phyloP scores from a whole-genome alignment of 139 green algal species.

The Mesotaenium endlicherianum region DNA sequence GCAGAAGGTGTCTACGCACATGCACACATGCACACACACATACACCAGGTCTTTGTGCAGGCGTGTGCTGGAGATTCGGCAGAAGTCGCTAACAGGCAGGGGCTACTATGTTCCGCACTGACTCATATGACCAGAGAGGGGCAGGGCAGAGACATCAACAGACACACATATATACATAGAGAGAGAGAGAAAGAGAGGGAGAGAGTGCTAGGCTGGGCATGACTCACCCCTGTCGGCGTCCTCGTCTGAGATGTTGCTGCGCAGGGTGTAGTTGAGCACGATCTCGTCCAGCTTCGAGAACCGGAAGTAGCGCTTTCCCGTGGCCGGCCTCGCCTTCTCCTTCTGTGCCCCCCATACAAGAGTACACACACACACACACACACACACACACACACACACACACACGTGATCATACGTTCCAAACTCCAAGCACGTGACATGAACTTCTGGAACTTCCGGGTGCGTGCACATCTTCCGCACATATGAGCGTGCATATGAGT shows the following conservation, averaged over 20 bases:
- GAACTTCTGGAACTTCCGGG: no score
- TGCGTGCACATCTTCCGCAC: no score
- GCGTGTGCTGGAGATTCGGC: no score
- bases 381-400: background rate
- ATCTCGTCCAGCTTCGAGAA: constrained; percentile 43
- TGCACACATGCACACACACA: no score
- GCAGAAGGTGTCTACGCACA: no score
- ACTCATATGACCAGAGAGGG: background rate
- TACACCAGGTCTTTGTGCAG: no score
- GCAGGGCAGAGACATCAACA: background rate
- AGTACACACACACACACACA: background rate
- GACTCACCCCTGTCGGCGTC: constrained; percentile 13
- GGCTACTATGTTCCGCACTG: no score
- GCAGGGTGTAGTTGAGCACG: constrained; percentile 43
- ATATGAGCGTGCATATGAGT: no score
- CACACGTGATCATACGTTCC: no score
- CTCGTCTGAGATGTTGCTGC: constrained; percentile 16
- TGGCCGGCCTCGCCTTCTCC: constrained; percentile 31
- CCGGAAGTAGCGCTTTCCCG: constrained; percentile 49
- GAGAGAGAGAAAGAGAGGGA: background rate
- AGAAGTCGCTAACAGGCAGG: no score
- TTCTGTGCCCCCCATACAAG: constrained; percentile 2
- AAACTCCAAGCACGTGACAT: no score
- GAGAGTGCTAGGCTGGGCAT: no score
- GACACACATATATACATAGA: background rate